Evolutionary conservation across 75 land plant genomes (phyloP).

Genomic region (Cupressus sempervirens): DNA sequence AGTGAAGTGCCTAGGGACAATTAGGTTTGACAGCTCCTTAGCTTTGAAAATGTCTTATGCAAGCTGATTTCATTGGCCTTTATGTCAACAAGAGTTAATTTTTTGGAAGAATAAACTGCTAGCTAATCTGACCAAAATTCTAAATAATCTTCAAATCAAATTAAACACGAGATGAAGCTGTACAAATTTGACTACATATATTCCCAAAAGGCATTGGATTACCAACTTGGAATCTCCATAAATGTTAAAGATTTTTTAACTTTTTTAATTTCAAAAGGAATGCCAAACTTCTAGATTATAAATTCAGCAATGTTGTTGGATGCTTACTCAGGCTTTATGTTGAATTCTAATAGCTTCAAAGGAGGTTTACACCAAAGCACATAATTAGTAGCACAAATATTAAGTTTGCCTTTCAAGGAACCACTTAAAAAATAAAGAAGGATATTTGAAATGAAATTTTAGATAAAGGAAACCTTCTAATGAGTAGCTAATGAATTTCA

Average conservation of each 20-base stretch:
- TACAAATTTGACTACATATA: background rate
- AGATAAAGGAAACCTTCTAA: background rate
- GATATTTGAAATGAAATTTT: background rate
- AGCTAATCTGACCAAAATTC: background rate
- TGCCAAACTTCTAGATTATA: background rate
- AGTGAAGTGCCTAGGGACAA: too few relatives aligned
- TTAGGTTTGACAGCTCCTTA: background rate
- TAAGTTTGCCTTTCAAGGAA: background rate
- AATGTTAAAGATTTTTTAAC: background rate
- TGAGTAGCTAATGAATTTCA: background rate
- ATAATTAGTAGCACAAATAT: background rate
- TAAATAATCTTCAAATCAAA: too few relatives aligned
- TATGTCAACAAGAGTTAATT: background rate
- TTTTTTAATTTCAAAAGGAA: background rate
- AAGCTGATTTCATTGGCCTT: background rate
- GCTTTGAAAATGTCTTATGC: background rate
- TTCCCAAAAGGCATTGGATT: background rate
- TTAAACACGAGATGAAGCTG: background rate
- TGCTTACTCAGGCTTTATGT: background rate
- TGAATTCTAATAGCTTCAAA: background rate
- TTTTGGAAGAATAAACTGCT: background rate
- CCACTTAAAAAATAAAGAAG: background rate
- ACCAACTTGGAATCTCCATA: background rate
- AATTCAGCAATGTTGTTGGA: background rate
- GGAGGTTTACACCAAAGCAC: background rate